Base-by-base conservation (phyloP, 768 basidiomycete species). In the Cantharellus anzutake region DNA sequence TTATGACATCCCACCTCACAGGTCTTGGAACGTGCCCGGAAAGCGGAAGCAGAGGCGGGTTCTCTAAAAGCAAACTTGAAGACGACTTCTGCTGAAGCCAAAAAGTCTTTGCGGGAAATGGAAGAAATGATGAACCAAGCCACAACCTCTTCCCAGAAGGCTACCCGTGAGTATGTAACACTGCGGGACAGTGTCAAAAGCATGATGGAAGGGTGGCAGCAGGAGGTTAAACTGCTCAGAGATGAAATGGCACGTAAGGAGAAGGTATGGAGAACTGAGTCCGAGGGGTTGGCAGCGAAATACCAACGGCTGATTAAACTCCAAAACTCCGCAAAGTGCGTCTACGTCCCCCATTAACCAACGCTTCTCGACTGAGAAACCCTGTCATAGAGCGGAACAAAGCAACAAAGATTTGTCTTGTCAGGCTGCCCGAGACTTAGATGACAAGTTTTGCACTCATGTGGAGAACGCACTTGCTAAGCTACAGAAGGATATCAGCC, bases 21-120 rank as follows among this genome's bases (percentile, higher is more conserved):
- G 83, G 81, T 87, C 11, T 76, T 91, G 40, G 85, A 86, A 63
- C 81, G 90, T 3, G 89, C 89, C 16, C 79, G 89, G 48, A 86
- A 86, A 66, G 90, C 90, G 3, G 90, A 93, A 68, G 75, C 81
- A 0, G 84, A 89, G 66, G 81, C 84, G 2, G 68, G 78, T 3
- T 64, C 76, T 20, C 73, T 91, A 4, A 88, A 84, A 69, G 65
- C 76, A 2, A 82, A 84, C 63, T 78, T 90, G 64, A 88, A 89
- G 70, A 71, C 75, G 14, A 86, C 89, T 67, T 81, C 83, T 1
- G 69, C 80, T 2, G 76, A 77, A 7, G 79, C 83, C 4, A 91
- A 90, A 70, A 84, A 84, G 67, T 72, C 80, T 0, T 67, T 89
- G 5, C 80, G 84, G 29, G 87, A 90, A 65, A 86, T 90, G 86